Evolutionary conservation across 202 grass and related monocot species (phyloP), one percentile per base, ranked within the genome.

Genomic region (Cymbopogon flexuosus): DNA sequence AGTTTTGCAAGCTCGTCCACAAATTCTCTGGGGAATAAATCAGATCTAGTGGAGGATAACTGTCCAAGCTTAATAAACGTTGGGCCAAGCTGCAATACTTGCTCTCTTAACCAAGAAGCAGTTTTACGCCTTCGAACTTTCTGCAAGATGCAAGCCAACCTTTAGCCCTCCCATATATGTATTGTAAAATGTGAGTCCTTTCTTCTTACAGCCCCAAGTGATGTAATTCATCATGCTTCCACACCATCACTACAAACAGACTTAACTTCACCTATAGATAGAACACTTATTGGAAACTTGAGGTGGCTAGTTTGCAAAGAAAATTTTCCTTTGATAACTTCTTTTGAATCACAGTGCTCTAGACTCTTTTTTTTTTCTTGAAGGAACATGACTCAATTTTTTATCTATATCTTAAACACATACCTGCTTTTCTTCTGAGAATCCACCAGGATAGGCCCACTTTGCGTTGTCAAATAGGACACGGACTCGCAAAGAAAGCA

Each of bases 11-110:
- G 92, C 62, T 97, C 95, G 24, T 97, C 95, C n/a, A 97, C 88
- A 35, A 94, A 97, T 82, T 97, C 95, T 47, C 39, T 73, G 62
- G 95, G 92, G 56, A 97, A 90, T 52, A 97, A 88, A 91, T 97
- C 95, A 89, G 95, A 94, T 84, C 95, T 90, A 72, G 92, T 94
- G 23, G 95, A 97, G 11, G 92, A 97, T 66, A 94, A 77, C 84
- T 97, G 95, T 77, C 92, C 95, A 57, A 97, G 86, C 79, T 97
- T 97, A 70, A 97, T 94, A 78, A 97, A 97, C n/a, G 93, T 93
- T 71, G 94, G 94, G 18, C 94, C 94, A 59, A 97, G 94, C 80
- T 97, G 90, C 64, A 97, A 80, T 46, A 94, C 86, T 94, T 97
- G 86, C 68, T 97, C 92, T 88, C 90, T 97, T 81, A 97, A 85